Evolutionary conservation across 2,329 filamentous ascomycete species (phyloP), one percentile per base, ranked within the genome.

Genomic region (Mycogone perniciosa): DNA sequence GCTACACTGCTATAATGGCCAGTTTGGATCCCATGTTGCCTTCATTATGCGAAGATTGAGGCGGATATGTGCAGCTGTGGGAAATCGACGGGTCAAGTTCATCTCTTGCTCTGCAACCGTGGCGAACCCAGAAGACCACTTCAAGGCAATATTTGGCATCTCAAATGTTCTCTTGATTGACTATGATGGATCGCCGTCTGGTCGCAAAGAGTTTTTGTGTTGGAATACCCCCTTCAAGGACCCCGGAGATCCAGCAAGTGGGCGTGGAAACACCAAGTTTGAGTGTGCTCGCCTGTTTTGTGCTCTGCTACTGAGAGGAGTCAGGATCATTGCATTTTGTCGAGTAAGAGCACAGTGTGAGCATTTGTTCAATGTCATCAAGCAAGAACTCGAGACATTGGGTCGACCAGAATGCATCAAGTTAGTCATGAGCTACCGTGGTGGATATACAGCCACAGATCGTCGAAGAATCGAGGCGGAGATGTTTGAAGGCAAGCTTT

Each of bases 191-290:
- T 96, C 91, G 0, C 93, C 93, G 0, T 89, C 89, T 5, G 70
- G 92, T 0, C 79, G 89, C 26, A 97, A 97, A 64, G 92, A 97
- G 62, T 97, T 97, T 52, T 64, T 99, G 6, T 97, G 91, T 67
- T 99, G 93, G 93, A 97, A 99, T 60, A 96, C 92, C 0, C 93
- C 93, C 0, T 96, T 83, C 67, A 95, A 90, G 65, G 92, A 96
- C 59, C 89, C 92, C 0, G 80, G 77, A 1, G 92, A 97, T 67
- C 88, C 90, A 7, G 82, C 86, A 0, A 95, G 89, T 60, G 92
- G 93, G 1, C 82, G 93, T 52, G 89, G 88, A 10, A 89, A 89
- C 64, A 84, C 85, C 4, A 82, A 95, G 65, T 79, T 81, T 4
- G 92, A 99, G 68, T 87, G 89, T n/a, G 89, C 93, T 1, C 84